These are phyloP conservation scores for Gymnopilus dilepis DNA, from an alignment of 768 basidiomycete genomes.

Conservation along the genomic window DNA sequence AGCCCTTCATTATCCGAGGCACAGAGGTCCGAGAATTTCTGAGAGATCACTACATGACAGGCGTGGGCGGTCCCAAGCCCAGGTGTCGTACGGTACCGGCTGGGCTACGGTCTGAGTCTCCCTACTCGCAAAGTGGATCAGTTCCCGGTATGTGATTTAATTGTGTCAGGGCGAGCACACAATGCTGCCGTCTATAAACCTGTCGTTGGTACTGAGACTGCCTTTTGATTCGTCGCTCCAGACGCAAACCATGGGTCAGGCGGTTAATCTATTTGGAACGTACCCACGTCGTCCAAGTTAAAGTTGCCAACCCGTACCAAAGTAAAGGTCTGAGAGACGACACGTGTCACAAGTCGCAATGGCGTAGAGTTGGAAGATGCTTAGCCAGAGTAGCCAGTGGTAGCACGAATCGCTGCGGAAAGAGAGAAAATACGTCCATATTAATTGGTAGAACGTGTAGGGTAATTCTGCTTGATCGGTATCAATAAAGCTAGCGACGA, in stretches of 20 bases:
- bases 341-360: neutral
- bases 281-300: neutral
- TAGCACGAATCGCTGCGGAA: constrained; percentile 19
- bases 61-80: neutral
- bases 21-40: neutral
- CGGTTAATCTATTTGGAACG: neutral
- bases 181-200: neutral
- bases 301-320: neutral
- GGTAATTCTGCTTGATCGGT: constrained; percentile 11
- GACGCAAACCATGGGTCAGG: neutral
- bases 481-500: neutral
- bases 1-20: constrained; percentile 6
- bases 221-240: too few species aligned
- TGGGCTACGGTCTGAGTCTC: neutral
- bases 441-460: neutral
- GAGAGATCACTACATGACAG: neutral
- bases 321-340: neutral
- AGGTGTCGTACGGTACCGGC: neutral
- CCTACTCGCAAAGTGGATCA: neutral
- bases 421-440: constrained; percentile 19
- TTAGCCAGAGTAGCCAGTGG: constrained; percentile 1
- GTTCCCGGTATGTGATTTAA: neutral
- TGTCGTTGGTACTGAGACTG: neutral
- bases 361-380: neutral
- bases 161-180: neutral